These are phyloP conservation scores for Sporisorium exsertum DNA, from an alignment of 1,284 basidiomycete genomes.

Conservation along the genomic window DNA sequence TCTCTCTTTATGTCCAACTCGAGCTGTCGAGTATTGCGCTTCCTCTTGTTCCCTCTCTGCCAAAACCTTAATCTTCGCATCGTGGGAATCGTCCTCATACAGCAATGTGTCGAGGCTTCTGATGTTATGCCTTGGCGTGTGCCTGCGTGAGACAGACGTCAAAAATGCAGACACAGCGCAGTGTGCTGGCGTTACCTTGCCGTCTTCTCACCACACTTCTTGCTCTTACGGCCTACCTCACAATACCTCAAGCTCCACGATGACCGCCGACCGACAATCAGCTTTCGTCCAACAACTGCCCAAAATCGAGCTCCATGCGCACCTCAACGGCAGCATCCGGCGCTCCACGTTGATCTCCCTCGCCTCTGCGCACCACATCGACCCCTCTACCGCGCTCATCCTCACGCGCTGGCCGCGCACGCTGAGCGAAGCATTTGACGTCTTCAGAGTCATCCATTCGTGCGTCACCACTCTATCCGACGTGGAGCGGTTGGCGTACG, in stretches of 20 bases:
- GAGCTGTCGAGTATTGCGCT: not conserved
- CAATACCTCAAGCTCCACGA: not conserved
- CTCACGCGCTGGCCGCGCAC: constrained; percentile 18
- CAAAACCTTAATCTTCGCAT: too few relatives aligned
- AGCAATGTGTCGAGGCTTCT: too few relatives aligned
- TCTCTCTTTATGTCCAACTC: too few relatives aligned
- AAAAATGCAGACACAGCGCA: too few relatives aligned
- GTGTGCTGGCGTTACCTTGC: too few relatives aligned
- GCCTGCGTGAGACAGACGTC: too few relatives aligned
- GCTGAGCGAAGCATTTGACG: constrained; percentile 41
- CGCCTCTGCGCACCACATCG: constrained; percentile 14
- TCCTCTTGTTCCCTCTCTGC: too few relatives aligned
- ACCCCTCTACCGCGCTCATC: constrained; percentile 18
- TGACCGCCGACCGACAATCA: not conserved
- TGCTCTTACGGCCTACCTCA: not conserved
- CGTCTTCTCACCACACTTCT: too few relatives aligned
- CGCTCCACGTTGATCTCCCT: constrained; percentile 33
- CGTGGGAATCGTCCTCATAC: not conserved
- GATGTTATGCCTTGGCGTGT: too few relatives aligned
- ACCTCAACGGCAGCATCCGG: constrained; percentile 53
- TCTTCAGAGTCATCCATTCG: constrained; percentile 43
- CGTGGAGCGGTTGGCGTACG: constrained; percentile 32
- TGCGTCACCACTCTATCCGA: constrained; percentile 27
- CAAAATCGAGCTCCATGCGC: constrained; percentile 55
- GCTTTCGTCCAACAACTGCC: constrained; percentile 18